Percentiles rank a stretch among this genome's conserved stretches.
Evolutionary conservation across 2,329 filamentous ascomycete genomes (phyloP).

Genomic region (Leptographium lundbergii): DNA sequence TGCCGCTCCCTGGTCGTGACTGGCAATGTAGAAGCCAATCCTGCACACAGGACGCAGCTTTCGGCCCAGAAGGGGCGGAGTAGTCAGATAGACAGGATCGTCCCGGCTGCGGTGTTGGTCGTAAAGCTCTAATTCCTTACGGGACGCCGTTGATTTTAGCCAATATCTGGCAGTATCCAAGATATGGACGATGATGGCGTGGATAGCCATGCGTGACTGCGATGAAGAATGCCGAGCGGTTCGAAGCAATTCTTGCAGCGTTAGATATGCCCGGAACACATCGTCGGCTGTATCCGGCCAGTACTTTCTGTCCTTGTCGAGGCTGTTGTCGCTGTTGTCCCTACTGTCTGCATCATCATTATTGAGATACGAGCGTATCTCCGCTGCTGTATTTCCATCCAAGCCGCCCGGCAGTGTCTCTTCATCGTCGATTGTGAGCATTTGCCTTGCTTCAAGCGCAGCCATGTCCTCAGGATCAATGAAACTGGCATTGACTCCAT

Average conservation of each 20-base stretch:
- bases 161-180: neutral
- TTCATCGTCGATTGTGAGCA: no score
- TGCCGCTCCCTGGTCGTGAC: neutral
- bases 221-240: no score
- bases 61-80: neutral
- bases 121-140: neutral
- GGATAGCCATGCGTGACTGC: neutral
- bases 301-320: neutral
- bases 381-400: neutral
- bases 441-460: neutral
- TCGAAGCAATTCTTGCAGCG: neutral
- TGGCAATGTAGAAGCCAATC: neutral
- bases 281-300: neutral
- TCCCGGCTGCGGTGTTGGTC: no score
- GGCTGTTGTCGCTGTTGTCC: no score
- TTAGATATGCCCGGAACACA: neutral
- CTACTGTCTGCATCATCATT: neutral
- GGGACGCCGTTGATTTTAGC: neutral
- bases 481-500: neutral
- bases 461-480: neutral
- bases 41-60: neutral
- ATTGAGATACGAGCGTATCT: neutral
- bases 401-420: neutral
- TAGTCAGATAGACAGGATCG: neutral
- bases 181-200: neutral